Base-by-base conservation (phyloP, 2,329 filamentous ascomycete species). In the Microcyclospora tardicrescens region DNA sequence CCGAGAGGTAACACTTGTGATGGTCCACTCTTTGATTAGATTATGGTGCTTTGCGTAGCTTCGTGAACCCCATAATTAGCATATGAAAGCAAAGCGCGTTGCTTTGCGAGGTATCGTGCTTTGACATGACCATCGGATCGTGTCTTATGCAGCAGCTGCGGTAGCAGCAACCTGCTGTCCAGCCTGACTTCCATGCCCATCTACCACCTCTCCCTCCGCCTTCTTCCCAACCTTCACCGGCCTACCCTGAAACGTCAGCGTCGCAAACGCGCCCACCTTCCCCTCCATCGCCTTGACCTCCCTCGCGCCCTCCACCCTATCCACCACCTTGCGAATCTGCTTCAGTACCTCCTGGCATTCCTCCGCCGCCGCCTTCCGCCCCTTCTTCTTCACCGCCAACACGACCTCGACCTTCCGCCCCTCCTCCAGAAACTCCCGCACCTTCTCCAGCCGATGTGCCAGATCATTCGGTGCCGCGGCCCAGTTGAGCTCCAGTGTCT, bases 401-500 rank as follows among this genome's bases (percentile, higher is more conserved):
- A 80, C 52, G 10, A 95, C 55, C 56, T 91, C 80, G 14, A 95
- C 84, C 55, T 71, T 77, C 56, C 73, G 71, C 1, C 86, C 86
- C 58, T 84, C 84, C 8, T 58, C 64, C 55, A 95, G 56, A 56
- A 94, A 94, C 38, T 64, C 68, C 44, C 62, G 62, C 52, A 89
- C 58, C 62, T 77, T 75, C 53, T 72, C 72, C 58, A 91, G 57
- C 55, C 79, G 74, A 57, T 83, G 79, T n/a, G 63, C 63, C 37
- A 94, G 59, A 64, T 95, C 87, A 55, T 89, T 73, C 10, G 61
- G 55, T 43, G 77, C 78, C 53, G 93, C 93, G 28, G 80, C 78
- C 87, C 87, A 96, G 59, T 85, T 89, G 51, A 96, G 51, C 63
- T 95, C 87, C n/a, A 95, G 60, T 55, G 80, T 79, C 64, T 95